These are phyloP conservation scores for Euphrasia confusa DNA, from an alignment of 257 asterid genomes.

Conservation along the genomic window DNA sequence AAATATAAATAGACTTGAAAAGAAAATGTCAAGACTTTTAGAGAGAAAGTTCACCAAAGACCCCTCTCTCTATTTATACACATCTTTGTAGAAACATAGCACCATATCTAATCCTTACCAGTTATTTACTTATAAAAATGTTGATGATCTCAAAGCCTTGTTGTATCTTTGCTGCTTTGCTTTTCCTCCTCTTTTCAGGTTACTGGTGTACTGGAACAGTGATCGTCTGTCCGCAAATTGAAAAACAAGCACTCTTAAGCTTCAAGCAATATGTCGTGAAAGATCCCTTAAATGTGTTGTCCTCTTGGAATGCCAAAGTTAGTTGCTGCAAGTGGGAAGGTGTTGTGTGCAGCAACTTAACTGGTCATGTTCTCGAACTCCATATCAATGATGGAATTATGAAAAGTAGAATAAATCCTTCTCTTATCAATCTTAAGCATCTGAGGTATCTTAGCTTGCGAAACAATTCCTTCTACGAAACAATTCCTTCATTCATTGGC, in stretches of 20 bases:
- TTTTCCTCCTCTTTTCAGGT: no score
- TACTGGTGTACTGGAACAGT: no score
- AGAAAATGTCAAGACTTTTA: no score
- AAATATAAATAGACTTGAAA: no score
- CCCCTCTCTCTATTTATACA: no score
- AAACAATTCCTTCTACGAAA: background rate
- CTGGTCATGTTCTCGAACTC: background rate
- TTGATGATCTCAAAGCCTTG: no score
- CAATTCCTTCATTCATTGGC: background rate
- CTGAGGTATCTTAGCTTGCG: background rate
- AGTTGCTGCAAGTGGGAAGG: slow-evolving; percentile 2
- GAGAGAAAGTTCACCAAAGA: no score
- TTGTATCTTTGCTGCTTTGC: no score
- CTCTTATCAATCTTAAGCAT: background rate
- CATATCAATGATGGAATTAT: background rate
- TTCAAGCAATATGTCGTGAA: background rate
- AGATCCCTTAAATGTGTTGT: background rate
- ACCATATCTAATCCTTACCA: no score
- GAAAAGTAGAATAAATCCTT: background rate
- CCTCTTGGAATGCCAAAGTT: slow-evolving; percentile 1
- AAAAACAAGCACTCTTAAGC: slow-evolving; percentile 4
- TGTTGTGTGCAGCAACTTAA: background rate
- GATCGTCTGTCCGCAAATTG: background rate
- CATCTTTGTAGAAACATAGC: no score
- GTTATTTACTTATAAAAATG: no score